Evolutionary conservation across 73 alveolate genomes (phyloP).

Genomic region (Tetrahymena malaccensis): DNA sequence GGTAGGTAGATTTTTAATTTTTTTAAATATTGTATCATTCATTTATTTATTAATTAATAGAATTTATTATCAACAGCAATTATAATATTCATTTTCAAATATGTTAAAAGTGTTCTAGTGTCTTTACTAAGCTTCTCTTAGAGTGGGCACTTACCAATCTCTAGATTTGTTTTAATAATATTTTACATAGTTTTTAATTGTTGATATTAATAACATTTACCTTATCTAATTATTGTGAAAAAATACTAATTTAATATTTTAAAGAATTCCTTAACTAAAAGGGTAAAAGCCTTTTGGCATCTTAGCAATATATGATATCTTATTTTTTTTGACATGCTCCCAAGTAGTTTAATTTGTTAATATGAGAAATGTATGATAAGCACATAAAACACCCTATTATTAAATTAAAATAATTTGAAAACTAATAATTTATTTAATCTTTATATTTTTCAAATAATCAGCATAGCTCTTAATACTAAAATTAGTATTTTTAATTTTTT

Average conservation of each 20-base stretch:
- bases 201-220: neutral
- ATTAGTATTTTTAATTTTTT: no score
- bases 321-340: constrained; percentile 64
- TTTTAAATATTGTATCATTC: neutral
- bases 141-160: constrained; percentile 56
- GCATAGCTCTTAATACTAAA: no score
- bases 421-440: neutral
- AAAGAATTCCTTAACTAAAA: constrained; percentile 42
- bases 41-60: neutral
- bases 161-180: neutral
- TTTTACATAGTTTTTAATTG: neutral
- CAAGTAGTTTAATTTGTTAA: constrained; percentile 62
- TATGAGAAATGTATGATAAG: constrained; percentile 53
- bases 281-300: constrained; percentile 55
- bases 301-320: constrained; percentile 44
- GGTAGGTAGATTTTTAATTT: neutral
- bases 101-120: constrained; percentile 23
- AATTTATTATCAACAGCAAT: constrained; percentile 49
- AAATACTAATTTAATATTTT: constrained; percentile 41
- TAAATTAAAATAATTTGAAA: neutral
- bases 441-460: no score
- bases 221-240: constrained; percentile 37
- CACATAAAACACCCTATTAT: constrained; percentile 20
- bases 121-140: constrained; percentile 23
- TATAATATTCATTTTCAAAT: constrained; percentile 59